A percentile compares a stretch with the other conserved stretches of the same genome.
These are phyloP conservation scores for Debaryomyces psychrophilus DNA, from an alignment of 1,139 yeast genomes.

Conservation along the genomic window DNA sequence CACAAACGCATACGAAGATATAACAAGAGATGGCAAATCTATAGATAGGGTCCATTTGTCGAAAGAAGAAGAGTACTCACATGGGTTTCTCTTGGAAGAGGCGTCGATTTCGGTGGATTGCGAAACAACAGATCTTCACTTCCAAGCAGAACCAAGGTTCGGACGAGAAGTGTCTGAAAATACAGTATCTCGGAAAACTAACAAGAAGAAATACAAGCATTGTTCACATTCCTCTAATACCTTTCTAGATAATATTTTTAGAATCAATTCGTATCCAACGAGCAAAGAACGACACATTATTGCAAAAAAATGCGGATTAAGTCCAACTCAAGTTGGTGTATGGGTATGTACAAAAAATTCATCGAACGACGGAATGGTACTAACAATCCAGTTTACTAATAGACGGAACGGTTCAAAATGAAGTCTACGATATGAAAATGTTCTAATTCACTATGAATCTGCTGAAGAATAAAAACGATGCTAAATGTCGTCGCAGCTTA, in stretches of 20 bases:
- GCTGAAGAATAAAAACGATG: background rate
- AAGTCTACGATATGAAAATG: background rate
- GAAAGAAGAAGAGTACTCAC: background rate
- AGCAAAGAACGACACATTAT: slow-evolving; percentile 30
- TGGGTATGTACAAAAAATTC: slow-evolving; percentile 28
- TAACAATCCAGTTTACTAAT: slow-evolving; percentile 28
- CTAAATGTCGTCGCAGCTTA: background rate
- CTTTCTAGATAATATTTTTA: slow-evolving; percentile 19
- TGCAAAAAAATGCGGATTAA: slow-evolving; percentile 30
- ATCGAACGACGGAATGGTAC: background rate
- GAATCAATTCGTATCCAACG: slow-evolving; percentile 24
- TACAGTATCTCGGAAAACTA: background rate
- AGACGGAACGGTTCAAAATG: slow-evolving; percentile 30
- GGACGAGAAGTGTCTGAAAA: background rate
- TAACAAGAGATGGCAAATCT: background rate
- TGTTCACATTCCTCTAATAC: slow-evolving; percentile 8
- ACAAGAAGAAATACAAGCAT: slow-evolving; percentile 11
- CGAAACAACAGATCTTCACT: background rate
- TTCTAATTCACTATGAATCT: background rate
- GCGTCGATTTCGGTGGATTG: slow-evolving; percentile 11
- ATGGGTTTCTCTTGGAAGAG: slow-evolving; percentile 12
- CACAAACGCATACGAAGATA: background rate
- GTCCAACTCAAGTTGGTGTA: slow-evolving; percentile 33
- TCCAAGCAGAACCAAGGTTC: background rate
- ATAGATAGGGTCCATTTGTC: background rate